Evolutionary conservation across 495 filamentous ascomycete species (phyloP), one percentile per base, ranked within the genome.

Genomic region (Hypoxylon subgilvum): DNA sequence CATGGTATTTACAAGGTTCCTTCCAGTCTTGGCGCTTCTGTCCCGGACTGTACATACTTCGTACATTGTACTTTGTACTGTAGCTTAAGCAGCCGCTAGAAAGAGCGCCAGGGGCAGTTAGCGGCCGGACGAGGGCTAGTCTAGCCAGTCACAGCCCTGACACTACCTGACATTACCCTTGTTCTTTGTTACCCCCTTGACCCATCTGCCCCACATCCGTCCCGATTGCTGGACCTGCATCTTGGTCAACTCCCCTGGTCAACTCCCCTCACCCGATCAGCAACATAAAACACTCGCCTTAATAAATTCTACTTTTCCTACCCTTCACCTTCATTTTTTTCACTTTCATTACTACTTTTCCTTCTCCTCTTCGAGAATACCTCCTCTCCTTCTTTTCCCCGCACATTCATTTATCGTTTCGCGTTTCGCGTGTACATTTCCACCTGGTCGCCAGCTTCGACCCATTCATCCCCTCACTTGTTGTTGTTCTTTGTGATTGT

Each of bases 391-490:
- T 62, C 63, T 48, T 45, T 42, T 49, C 61, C 51, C 53, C 57
- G 40, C 45, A 53, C 60, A 42, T 63, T 69, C 51, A 51, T 57
- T 69, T 64, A 56, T 50, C 21, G 7, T 43, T 53, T 41, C 35
- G n/a, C n/a, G n/a, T n/a, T n/a, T n/a, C n/a, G n/a, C n/a, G 48
- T 56, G 56, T 66, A 60, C 46, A 65, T 69, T 64, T 57, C 56
- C 51, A 47, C 30, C 52, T 27, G 71, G 73, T 74, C 65, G 73
- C 75, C 67, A 78, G 72, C 63, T 65, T 72, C 72, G 70, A 73
- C 55, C 68, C 46, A 57, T 46, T 50, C 45, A 45, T 46, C 35
- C 17, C 38, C 52, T 61, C 49, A 50, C 45, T 25, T 42, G 52
- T 1, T 12, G n/a, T 12, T 4, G 14, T 47, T 58, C 59, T 67